phyloP scores from a whole-genome alignment of 768 basidiomycete genomes.

The Crepidotus variabilis region DNA sequence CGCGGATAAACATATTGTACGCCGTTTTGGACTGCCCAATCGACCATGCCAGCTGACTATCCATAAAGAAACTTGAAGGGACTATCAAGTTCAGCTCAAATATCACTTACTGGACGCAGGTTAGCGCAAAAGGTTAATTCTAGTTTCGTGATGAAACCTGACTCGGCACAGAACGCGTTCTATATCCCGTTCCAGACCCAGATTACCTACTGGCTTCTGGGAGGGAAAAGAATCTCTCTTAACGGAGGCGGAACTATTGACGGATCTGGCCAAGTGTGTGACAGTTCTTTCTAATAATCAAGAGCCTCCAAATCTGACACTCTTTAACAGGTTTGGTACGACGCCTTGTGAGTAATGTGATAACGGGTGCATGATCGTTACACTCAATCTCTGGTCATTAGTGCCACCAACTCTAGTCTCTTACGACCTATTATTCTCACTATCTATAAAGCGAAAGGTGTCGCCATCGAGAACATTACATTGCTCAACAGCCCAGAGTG shows the following conservation, averaged over 20 bases:
- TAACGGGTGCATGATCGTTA: background rate
- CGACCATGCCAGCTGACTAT: background rate
- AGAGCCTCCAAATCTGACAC: background rate
- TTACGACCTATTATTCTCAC: conserved; percentile 55
- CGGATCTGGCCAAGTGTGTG: conserved; percentile 55
- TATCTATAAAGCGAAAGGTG: conserved; percentile 45
- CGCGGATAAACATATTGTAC: conserved; percentile 44
- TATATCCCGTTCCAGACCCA: conserved; percentile 51
- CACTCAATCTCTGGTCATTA: conserved; percentile 12
- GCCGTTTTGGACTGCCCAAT: conserved; percentile 7
- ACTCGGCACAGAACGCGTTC: conserved; percentile 40
- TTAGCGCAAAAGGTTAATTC: conserved; percentile 15
- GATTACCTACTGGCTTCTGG: conserved; percentile 52
- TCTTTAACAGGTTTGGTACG: conserved; percentile 45
- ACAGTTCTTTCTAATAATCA: background rate
- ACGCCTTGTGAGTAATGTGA: conserved; percentile 36
- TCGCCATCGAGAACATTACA: conserved; percentile 41
- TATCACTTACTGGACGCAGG: conserved; percentile 51
- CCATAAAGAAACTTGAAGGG: conserved; percentile 40
- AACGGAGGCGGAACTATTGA: conserved; percentile 65
- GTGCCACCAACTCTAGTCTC: conserved; percentile 41
- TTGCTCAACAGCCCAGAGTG: conserved; percentile 52
- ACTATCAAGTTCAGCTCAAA: conserved; percentile 47
- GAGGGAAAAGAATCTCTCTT: conserved; percentile 42
- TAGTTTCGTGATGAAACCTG: background rate